phyloP scores from a whole-genome alignment of 768 basidiomycete species.

The Suillus ampliporus region DNA sequence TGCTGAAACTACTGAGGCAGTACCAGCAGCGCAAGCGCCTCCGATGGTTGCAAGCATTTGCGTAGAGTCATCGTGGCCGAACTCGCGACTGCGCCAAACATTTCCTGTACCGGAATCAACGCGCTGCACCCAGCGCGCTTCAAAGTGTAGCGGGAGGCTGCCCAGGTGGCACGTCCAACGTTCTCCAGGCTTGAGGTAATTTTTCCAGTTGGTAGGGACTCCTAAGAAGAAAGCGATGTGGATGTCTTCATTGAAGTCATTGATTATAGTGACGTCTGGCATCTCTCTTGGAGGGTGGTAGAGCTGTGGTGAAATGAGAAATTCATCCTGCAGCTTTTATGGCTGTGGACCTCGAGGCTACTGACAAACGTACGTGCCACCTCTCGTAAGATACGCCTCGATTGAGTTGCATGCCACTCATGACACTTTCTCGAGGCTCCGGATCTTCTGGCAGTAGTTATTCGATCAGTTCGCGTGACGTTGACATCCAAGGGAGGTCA shows the following conservation, averaged over 20 bases:
- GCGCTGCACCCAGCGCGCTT: slow-evolving; percentile 22
- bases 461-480: no score
- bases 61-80: slow-evolving; percentile 23
- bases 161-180: slow-evolving; percentile 20
- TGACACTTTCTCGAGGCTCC: no score
- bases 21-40: no score
- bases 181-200: slow-evolving; percentile 23
- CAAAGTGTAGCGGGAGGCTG: slow-evolving; percentile 17
- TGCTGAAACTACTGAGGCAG: slow-evolving; percentile 18
- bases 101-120: slow-evolving; percentile 16
- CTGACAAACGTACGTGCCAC: no score
- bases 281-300: slow-evolving; percentile 3
- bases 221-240: slow-evolving; percentile 27
- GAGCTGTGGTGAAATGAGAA: no score
- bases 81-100: slow-evolving; percentile 16
- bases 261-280: slow-evolving; percentile 27
- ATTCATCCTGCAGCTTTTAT: no score
- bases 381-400: no score
- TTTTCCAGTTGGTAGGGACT: slow-evolving; percentile 21
- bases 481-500: no score
- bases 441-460: no score
- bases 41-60: slow-evolving; percentile 20
- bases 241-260: slow-evolving; percentile 24
- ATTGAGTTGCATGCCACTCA: no score
- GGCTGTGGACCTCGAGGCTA: no score